phyloP scores from a whole-genome alignment of 208 protist genomes.

The Leptomonas pyrrhocoris region DNA sequence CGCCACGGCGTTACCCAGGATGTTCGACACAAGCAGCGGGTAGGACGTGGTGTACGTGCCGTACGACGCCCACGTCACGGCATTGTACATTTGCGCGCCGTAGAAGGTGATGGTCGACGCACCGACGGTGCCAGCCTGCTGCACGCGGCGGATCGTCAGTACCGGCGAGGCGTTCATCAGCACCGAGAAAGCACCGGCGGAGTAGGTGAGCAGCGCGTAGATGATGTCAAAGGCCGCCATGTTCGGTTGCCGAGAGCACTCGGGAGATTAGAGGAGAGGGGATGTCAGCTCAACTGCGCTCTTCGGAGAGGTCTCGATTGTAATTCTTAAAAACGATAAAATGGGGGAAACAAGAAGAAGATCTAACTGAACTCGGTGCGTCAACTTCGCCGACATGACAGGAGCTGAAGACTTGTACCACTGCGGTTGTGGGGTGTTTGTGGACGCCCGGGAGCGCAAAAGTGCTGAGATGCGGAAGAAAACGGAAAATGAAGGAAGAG shows the following conservation, averaged over 20 bases:
- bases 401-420: no score
- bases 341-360: no score
- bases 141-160: slow-evolving; percentile 49
- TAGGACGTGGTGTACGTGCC: slow-evolving; percentile 42
- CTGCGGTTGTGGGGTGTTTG: no score
- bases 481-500: no score
- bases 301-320: neutral
- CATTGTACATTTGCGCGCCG: slow-evolving; percentile 60
- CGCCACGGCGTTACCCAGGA: slow-evolving; percentile 54
- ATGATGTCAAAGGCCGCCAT: slow-evolving; percentile 40
- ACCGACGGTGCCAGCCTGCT: slow-evolving; percentile 53
- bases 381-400: no score
- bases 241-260: no score
- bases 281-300: neutral
- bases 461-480: no score
- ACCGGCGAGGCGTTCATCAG: slow-evolving; percentile 56
- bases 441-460: no score
- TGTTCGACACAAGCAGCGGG: slow-evolving; percentile 55
- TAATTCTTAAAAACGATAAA: no score
- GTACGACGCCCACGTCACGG: slow-evolving; percentile 61
- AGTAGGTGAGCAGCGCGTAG: slow-evolving; percentile 52
- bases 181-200: slow-evolving; percentile 48
- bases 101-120: slow-evolving; percentile 63
- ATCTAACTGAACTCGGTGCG: no score
- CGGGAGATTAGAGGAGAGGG: no score